Evolutionary conservation across 495 filamentous ascomycete genomes (phyloP).

Genomic region (Filosporella fistucella): DNA sequence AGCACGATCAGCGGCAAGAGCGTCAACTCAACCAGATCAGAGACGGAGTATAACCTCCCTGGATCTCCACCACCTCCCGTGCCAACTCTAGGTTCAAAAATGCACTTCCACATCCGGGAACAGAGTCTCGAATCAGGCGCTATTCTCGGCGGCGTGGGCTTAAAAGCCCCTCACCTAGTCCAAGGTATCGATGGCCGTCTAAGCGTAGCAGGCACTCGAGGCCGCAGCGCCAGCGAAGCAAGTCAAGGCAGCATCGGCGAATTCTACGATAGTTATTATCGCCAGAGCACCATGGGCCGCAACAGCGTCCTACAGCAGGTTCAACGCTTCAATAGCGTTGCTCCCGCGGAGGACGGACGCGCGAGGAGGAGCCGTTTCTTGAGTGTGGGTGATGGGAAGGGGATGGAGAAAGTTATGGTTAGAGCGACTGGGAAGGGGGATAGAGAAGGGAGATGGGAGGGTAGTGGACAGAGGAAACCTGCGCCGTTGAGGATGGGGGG

Average conservation of each 20-base stretch:
- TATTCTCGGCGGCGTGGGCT: no score
- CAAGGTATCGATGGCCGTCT: no score
- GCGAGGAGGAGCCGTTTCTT: no score
- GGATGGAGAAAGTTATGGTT: no score
- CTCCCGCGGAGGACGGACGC: background rate
- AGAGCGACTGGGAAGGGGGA: no score
- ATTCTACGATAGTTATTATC: slow-evolving; percentile 20
- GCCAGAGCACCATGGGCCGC: slow-evolving; percentile 1
- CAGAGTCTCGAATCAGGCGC: no score
- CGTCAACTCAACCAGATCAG: background rate
- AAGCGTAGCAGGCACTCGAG: background rate
- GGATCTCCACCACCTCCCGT: background rate
- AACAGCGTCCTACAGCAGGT: background rate
- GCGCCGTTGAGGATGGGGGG: background rate
- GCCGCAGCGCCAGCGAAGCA: slow-evolving; percentile 7
- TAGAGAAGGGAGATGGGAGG: no score
- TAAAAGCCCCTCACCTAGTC: no score
- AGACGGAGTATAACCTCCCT: no score
- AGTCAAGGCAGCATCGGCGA: slow-evolving; percentile 14
- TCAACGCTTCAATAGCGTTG: background rate
- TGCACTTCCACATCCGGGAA: background rate
- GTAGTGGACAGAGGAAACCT: background rate
- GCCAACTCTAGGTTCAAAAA: background rate
- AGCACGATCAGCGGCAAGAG: background rate
- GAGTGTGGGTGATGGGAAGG: no score